Percentiles rank a stretch among this genome's conserved stretches.
Evolutionary conservation across 2,329 filamentous ascomycete species (phyloP).

Genomic region (Exophiala aquamarina): DNA sequence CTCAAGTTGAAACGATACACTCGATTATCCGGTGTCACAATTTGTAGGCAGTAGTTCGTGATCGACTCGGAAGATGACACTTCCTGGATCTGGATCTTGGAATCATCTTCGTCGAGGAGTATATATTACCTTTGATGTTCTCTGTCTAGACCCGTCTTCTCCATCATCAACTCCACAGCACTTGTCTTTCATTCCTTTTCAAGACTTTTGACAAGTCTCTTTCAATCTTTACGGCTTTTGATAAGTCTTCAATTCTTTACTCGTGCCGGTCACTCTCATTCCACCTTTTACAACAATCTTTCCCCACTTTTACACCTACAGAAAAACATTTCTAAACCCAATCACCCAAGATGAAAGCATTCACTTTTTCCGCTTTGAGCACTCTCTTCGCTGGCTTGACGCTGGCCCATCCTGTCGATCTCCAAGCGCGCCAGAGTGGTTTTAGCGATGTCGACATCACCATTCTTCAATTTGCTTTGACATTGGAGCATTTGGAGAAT

Average conservation of each 20-base stretch:
- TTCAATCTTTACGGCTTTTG: constrained; percentile 22
- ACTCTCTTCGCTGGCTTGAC: constrained; percentile 22
- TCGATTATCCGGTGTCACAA: constrained; percentile 21
- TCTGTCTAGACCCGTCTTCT: neutral
- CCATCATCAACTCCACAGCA: constrained; percentile 11
- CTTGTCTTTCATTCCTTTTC: constrained; percentile 20
- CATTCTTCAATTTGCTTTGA: constrained; percentile 53
- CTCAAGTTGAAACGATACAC: constrained; percentile 17
- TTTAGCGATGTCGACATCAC: constrained; percentile 53
- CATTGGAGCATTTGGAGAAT: constrained; percentile 70
- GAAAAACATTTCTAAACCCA: neutral
- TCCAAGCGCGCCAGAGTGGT: constrained; percentile 5
- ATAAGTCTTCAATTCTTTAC: constrained; percentile 20
- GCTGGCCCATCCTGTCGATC: constrained; percentile 20
- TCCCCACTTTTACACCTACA: neutral
- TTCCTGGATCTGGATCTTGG: constrained; percentile 12
- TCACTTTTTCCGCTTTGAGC: constrained; percentile 18
- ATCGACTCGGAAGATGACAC: constrained; percentile 18
- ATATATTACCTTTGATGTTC: constrained; percentile 13
- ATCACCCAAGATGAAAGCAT: constrained; percentile 20
- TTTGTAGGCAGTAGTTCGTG: constrained; percentile 16
- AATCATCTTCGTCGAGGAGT: constrained; percentile 1
- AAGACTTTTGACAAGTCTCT: constrained; percentile 25
- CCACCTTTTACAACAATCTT: constrained; percentile 3
- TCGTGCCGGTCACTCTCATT: constrained; percentile 24